A percentile compares a stretch with the other conserved stretches of the same genome.
Evolutionary conservation across 352 stramenopile genomes (phyloP).

Genomic region (Blastocystis sp.): DNA sequence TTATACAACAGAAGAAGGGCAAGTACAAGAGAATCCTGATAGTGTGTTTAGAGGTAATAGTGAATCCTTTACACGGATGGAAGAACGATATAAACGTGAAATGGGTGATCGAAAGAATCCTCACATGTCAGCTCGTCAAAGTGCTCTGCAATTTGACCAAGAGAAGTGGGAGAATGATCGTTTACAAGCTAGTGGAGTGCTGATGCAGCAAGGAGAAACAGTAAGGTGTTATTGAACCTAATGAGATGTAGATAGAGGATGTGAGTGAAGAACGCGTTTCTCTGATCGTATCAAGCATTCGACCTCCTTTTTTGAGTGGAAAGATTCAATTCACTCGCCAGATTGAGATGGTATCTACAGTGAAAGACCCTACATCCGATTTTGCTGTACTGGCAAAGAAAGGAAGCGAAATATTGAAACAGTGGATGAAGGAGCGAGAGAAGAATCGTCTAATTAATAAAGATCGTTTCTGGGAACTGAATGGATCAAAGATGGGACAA

Average conservation of each 20-base stretch:
- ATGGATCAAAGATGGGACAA: constrained; percentile 91
- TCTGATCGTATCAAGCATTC: constrained; percentile 94
- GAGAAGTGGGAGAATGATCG: constrained; percentile 96
- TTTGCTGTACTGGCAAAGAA: constrained; percentile 89
- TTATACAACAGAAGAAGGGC: constrained; percentile 32
- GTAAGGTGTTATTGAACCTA: constrained; percentile 46
- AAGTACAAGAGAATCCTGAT: constrained; percentile 23
- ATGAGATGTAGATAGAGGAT: constrained; percentile 76
- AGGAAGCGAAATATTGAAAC: constrained; percentile 80
- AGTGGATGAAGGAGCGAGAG: constrained; percentile 68
- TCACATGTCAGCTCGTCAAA: constrained; percentile 84
- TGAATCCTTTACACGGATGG: background rate
- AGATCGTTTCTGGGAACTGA: constrained; percentile 97
- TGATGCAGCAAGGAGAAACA: constrained; percentile 73
- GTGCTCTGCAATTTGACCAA: constrained; percentile 89
- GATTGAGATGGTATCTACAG: constrained; percentile 87
- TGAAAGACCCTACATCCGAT: constrained; percentile 90
- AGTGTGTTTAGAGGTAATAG: background rate
- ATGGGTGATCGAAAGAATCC: constrained; percentile 82
- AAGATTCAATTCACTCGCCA: constrained; percentile 90
- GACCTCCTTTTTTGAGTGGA: constrained; percentile 92
- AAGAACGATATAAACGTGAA: background rate
- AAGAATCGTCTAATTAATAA: constrained; percentile 87
- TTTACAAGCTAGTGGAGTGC: constrained; percentile 87
- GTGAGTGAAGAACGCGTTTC: constrained; percentile 89